These are phyloP conservation scores for Penicillium malachiteum DNA, from an alignment of 495 filamentous ascomycete species.

Conservation along the genomic window DNA sequence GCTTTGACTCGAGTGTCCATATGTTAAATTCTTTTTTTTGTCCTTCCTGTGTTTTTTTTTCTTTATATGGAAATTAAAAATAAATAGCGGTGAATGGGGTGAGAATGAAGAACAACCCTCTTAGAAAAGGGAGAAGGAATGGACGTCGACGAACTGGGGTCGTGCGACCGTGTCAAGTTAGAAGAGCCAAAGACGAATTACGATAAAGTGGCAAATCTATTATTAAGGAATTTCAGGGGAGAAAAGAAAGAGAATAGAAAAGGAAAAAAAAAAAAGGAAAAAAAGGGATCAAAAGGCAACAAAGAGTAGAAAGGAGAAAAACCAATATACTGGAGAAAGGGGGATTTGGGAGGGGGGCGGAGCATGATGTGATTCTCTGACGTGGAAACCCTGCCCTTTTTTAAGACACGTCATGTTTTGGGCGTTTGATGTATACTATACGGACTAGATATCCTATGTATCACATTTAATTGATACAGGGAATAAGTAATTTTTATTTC, in stretches of 20 bases:
- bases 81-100: not conserved
- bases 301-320: slow-evolving; percentile 3
- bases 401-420: slow-evolving; percentile 26
- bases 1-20: not conserved
- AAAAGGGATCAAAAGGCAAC: slow-evolving; percentile 5
- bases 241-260: slow-evolving; percentile 7
- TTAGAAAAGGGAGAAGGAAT: slow-evolving; percentile 20
- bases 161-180: slow-evolving; percentile 25
- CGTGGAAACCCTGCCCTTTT: slow-evolving; percentile 13
- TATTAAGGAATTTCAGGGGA: slow-evolving; percentile 11
- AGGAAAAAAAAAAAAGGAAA: slow-evolving; percentile 7
- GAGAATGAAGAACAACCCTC: not conserved
- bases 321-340: slow-evolving; percentile 9
- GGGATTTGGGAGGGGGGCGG: slow-evolving; percentile 1
- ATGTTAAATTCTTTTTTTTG: not conserved
- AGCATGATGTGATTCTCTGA: slow-evolving; percentile 18
- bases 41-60: not conserved
- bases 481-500: too few relatives aligned
- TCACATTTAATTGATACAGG: not conserved
- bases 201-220: slow-evolving; percentile 24
- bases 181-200: slow-evolving; percentile 13
- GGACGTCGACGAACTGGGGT: slow-evolving; percentile 23
- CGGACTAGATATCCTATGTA: not conserved
- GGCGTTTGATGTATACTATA: not conserved
- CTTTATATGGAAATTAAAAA: slow-evolving; percentile 3